Percentiles rank a stretch among this genome's conserved stretches.
phyloP scores from a whole-genome alignment of 768 basidiomycete species.

The Boletus barrowsii region DNA sequence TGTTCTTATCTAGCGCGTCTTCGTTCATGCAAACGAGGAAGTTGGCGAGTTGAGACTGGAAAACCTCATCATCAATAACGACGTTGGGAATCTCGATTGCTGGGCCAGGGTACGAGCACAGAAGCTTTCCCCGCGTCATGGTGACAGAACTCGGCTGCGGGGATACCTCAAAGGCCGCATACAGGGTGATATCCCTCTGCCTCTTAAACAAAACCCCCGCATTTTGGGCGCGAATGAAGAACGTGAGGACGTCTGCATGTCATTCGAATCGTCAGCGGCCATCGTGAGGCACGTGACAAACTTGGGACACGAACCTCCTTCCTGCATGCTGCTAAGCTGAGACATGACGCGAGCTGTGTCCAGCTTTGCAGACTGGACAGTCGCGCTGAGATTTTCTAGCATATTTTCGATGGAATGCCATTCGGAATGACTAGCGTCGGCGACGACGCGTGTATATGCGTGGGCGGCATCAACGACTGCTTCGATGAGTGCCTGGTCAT shows the following conservation, averaged over 20 bases:
- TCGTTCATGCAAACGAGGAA: conserved; percentile 37
- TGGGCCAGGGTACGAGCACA: conserved; percentile 43
- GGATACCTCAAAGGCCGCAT: conserved; percentile 39
- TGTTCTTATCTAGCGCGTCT: conserved; percentile 24
- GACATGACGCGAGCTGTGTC: no score
- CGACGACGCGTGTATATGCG: no score
- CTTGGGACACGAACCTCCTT: conserved; percentile 17
- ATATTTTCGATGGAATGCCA: no score
- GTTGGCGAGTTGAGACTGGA: conserved; percentile 34
- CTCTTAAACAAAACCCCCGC: conserved; percentile 41
- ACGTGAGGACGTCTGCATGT: conserved; percentile 33
- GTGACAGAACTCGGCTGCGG: conserved; percentile 35
- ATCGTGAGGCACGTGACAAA: neutral
- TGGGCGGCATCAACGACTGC: no score
- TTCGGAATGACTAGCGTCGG: no score
- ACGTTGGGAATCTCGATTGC: conserved; percentile 35
- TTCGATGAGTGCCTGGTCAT: no score
- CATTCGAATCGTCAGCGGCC: neutral
- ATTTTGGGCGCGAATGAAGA: conserved; percentile 45
- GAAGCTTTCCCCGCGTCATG: conserved; percentile 37
- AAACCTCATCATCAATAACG: conserved; percentile 26
- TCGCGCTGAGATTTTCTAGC: no score
- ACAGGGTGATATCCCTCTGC: conserved; percentile 1
- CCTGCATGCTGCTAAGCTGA: conserved; percentile 18
- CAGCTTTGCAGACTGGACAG: no score